These are phyloP conservation scores for Aspergillus fructus DNA, from an alignment of 2,329 filamentous ascomycete genomes.

Conservation along the genomic window DNA sequence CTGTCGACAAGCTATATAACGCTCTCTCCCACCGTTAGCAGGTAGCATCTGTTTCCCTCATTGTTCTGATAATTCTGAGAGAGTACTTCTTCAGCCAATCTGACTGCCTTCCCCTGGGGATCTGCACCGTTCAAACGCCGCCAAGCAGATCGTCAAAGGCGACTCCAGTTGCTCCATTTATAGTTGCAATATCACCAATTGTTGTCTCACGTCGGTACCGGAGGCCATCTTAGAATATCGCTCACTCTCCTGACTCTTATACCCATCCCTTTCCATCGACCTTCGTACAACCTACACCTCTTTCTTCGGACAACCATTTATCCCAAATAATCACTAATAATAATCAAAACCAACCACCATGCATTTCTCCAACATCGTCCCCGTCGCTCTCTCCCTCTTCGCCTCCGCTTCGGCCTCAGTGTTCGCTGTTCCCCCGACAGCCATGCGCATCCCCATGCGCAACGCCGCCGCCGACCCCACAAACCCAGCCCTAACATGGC, in stretches of 20 bases:
- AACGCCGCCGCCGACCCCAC: background rate
- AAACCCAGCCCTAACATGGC: slow-evolving; percentile 28
- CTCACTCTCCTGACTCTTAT: background rate
- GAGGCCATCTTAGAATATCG: background rate
- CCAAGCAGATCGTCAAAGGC: background rate
- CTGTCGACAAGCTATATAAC: too few species aligned
- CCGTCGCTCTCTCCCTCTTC: slow-evolving; percentile 10
- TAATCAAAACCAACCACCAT: slow-evolving; percentile 17
- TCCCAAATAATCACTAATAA: background rate
- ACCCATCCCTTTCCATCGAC: background rate
- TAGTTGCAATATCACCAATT: background rate
- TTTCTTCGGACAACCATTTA: too few species aligned
- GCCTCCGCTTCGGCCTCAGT: slow-evolving; percentile 3
- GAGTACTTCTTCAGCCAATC: too few species aligned
- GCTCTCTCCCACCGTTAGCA: too few species aligned
- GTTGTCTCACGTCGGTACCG: background rate
- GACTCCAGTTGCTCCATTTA: slow-evolving; percentile 4
- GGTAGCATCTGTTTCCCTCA: too few species aligned
- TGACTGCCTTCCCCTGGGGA: background rate
- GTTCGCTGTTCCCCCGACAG: slow-evolving; percentile 9
- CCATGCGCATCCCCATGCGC: background rate
- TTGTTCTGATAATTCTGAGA: too few species aligned
- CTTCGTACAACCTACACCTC: too few species aligned
- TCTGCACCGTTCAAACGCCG: slow-evolving; percentile 5
- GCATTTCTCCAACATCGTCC: slow-evolving; percentile 27